phyloP scores from a whole-genome alignment of 2,329 filamentous ascomycete species.

The Trichoderma simmonsii region DNA sequence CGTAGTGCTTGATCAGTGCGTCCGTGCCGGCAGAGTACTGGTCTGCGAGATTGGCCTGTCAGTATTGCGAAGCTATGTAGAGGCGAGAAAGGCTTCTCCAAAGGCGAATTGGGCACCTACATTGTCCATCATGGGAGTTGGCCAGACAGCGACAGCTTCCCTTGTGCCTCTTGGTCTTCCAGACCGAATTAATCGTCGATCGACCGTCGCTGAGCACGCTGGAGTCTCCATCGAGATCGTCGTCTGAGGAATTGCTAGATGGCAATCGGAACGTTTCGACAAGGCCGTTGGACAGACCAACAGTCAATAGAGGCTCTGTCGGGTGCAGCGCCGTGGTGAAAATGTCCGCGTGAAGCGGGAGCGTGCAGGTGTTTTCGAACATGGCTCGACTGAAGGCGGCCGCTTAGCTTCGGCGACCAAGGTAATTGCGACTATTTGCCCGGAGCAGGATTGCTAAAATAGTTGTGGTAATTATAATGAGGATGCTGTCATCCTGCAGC shows the following conservation, averaged over 20 bases:
- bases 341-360: conserved; percentile 80
- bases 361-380: conserved; percentile 89
- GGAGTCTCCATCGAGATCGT: conserved; percentile 48
- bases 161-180: conserved; percentile 88
- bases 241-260: conserved; percentile 47
- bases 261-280: conserved; percentile 80
- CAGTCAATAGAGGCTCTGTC: conserved; percentile 75
- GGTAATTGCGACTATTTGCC: neutral
- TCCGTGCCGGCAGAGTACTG: conserved; percentile 64
- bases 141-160: conserved; percentile 82
- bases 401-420: neutral
- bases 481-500: neutral
- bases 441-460: neutral
- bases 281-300: conserved; percentile 80
- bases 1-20: conserved; percentile 56
- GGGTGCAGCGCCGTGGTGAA: conserved; percentile 89
- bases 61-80: conserved; percentile 1
- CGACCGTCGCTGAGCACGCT: conserved; percentile 59
- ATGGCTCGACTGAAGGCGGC: conserved; percentile 42
- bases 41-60: conserved; percentile 35
- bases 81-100: neutral
- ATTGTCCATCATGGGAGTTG: conserved; percentile 74
- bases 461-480: neutral
- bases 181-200: conserved; percentile 75
- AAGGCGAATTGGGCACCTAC: conserved; percentile 42